Evolutionary conservation across 2,329 filamentous ascomycete species (phyloP), one percentile per base, ranked within the genome.

Genomic region (Pleoardoris graminearum): DNA sequence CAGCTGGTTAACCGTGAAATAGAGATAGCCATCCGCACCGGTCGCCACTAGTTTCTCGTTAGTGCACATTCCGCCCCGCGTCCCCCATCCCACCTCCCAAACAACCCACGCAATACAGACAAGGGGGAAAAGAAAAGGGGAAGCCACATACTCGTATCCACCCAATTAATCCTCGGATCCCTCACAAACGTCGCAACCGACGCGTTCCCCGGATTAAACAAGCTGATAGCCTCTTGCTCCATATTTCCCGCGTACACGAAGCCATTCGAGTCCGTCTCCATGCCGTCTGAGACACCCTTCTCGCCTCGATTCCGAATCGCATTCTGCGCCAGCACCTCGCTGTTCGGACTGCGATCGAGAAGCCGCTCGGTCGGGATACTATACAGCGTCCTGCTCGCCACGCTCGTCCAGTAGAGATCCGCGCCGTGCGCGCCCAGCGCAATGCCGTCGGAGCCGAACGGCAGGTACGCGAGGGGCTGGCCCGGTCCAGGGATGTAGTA

Each of bases 1-100:
- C 16, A 82, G 67, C 67, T 82, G 79, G 50, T 82, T 82, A 32
- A 76, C 75, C 0, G 79, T 83, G 55, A 81, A 82, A 60, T 82
- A 82, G 1, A 82, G 59, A 57, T 81, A 79, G 0, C 79, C 79
- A 58, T 81, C 77, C 3, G 67, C 69, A 1, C 67, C 73, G 3
- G 74, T 68, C 3, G 72, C 72, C 57, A 79, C 64, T 68, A 8
- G 5, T 3, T 7, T 22, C 11, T n/a, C 10, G 37, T 48, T 16
- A 52, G 37, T 30, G 3, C 23, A 19, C 25, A 6, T 21, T 25
- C 16, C 21, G 4, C 22, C 21, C 8, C 17, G 17, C 4, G 14
- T 21, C 5, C n/a, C 7, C n/a, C 22, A 14, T 19, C n/a, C 3
- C 10, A 3, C 7, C 17, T 23, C 3, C 5, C 7, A 35, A 46